A percentile compares a stretch with the other conserved stretches of the same genome.
Conservation (phyloP, 169 alveolate species). For the Amoebophrya sp. region DNA sequence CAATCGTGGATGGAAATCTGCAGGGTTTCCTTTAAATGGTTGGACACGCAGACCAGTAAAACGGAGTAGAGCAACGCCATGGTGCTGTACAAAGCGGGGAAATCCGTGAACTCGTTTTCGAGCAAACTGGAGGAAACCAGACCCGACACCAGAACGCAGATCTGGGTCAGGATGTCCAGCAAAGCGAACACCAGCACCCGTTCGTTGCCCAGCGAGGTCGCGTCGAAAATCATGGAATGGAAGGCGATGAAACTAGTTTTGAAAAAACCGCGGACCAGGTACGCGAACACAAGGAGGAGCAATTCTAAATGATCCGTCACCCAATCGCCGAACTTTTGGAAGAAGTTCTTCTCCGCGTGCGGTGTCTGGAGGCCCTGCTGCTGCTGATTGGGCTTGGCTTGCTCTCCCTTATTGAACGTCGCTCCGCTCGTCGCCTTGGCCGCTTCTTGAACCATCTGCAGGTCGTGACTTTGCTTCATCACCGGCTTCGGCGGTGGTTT, state of each 20-base stretch:
- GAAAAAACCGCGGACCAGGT: conserved; percentile 5
- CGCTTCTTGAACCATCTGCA: too few relatives aligned
- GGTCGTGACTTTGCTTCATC: too few relatives aligned
- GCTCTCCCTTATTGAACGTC: too few relatives aligned
- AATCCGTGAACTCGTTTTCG: background rate
- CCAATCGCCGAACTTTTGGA: background rate
- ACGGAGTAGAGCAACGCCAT: background rate
- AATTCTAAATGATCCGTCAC: background rate
- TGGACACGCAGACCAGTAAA: background rate
- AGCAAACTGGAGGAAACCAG: background rate
- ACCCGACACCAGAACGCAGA: background rate
- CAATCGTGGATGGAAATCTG: background rate
- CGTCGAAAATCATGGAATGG: background rate
- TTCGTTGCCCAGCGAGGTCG: background rate
- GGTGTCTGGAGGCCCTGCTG: background rate
- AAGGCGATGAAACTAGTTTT: background rate
- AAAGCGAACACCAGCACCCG: background rate
- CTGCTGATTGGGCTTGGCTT: too few relatives aligned
- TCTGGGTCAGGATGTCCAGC: background rate
- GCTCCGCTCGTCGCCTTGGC: too few relatives aligned
- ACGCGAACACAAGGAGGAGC: background rate
- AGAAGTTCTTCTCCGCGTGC: background rate
- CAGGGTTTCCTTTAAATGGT: background rate
- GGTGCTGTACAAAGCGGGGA: background rate
- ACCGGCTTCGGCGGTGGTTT: too few relatives aligned